Evolutionary conservation across 1,284 basidiomycete species (phyloP), one percentile per base, ranked within the genome.

Genomic region (Cryptococcus sp.): DNA sequence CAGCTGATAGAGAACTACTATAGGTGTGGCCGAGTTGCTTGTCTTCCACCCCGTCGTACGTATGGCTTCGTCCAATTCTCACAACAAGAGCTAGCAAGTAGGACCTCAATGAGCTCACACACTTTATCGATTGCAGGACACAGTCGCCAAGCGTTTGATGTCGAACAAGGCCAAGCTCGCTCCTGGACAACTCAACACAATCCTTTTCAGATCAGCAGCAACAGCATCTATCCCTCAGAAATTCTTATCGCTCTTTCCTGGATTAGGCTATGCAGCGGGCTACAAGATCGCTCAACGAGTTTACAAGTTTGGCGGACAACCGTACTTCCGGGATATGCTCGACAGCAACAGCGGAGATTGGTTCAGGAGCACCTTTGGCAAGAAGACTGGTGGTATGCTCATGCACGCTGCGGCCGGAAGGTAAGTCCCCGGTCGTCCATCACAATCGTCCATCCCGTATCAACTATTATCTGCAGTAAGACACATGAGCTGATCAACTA

Each of bases 281-380:
- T 99, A 99, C 87, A 99, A 99, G 80, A 81, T 96, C 70, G 81
- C 91, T 1, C 93, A 96, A 80, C 86, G 92, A 51, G 85, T 95
- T 70, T 96, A 96, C 87, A 99, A 98, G 81, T 99, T 98, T 70
- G 95, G 96, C 61, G 96, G 95, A 1, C 95, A 99, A 80, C 95
- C 96, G 22, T 98, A 88, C 84, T 96, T 97, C 79, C 91, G 94
- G 78, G 93, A 98, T 80, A 78, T 94, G 74, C 87, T 99, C 74
- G 84, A 85, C 67, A 85, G 83, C 69, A 81, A 89, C 76, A 87
- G 87, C 80, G 89, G 89, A 75, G 80, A 83, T 34, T 77, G 81
- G 61, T 98, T 97, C 80, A 89, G 86, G 54, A 86, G 84, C 68
- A 79, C 84, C 0, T 96, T 99, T 76, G 95, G 95, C n/a, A 92